A percentile compares a stretch with the other conserved stretches of the same genome.
Conservation (phyloP, 768 basidiomycete species). For the Chalciporus chontae region DNA sequence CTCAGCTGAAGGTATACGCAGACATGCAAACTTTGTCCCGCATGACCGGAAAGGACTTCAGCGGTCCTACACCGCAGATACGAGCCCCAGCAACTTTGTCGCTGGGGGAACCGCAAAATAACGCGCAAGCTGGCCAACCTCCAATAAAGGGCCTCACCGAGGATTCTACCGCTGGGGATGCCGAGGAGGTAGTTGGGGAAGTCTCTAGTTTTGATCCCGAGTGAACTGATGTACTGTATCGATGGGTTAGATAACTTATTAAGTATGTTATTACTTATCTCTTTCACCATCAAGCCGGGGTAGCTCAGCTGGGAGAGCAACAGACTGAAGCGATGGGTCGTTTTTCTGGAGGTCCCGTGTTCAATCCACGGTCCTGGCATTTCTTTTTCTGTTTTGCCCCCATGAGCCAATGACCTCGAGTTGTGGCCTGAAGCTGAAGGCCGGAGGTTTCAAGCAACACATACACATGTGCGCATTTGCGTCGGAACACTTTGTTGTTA, state of each 20-base stretch:
- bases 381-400: slow-evolving; percentile 4
- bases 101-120: slow-evolving; percentile 26
- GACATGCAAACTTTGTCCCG: slow-evolving; percentile 72
- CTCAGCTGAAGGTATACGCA: slow-evolving; percentile 22
- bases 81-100: slow-evolving; percentile 36
- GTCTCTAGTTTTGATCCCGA: slow-evolving; percentile 22
- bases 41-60: slow-evolving; percentile 85
- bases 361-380: slow-evolving; percentile 56
- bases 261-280: neutral
- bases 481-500: too few species aligned
- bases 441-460: too few species aligned
- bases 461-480: too few species aligned
- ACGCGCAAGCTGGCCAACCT: neutral
- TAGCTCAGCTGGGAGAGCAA: slow-evolving; percentile 77
- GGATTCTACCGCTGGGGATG: slow-evolving; percentile 30
- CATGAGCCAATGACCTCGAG: too few species aligned
- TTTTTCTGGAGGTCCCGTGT: slow-evolving; percentile 53
- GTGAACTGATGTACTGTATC: slow-evolving; percentile 2
- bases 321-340: slow-evolving; percentile 51
- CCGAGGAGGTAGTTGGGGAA: slow-evolving; percentile 31
- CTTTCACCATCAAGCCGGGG: slow-evolving; percentile 38
- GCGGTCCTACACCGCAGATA: slow-evolving; percentile 75
- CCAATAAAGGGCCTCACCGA: slow-evolving; percentile 10
- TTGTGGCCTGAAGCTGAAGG: too few species aligned
- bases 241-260: neutral